Evolutionary conservation across 1,139 yeast genomes (phyloP).

Genomic region (Entelexis paramagnoliae): DNA sequence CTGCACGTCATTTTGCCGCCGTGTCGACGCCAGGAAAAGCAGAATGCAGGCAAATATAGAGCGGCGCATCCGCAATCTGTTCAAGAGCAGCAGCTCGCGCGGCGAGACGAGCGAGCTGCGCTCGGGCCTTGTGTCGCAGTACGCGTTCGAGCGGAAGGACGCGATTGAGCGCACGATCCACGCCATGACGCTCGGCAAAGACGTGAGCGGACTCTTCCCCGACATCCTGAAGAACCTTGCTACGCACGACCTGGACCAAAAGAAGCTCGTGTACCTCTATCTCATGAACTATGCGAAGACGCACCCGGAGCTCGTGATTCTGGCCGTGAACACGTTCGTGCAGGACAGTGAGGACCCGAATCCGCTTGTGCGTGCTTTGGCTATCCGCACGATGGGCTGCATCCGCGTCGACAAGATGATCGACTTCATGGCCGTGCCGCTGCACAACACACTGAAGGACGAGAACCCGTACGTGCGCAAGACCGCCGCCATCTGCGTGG

Average conservation of each 20-base stretch:
- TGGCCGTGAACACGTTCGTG: constrained; percentile 96
- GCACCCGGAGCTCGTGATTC: constrained; percentile 88
- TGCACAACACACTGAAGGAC: constrained; percentile 72
- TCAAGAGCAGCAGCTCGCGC: constrained; percentile 53
- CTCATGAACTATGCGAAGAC: constrained; percentile 95
- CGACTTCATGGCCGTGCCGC: constrained; percentile 86
- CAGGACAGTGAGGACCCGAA: constrained; percentile 92
- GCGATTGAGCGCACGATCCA: constrained; percentile 95
- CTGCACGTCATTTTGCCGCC: not conserved
- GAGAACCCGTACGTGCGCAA: constrained; percentile 96
- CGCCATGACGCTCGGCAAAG: constrained; percentile 99
- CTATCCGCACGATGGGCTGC: constrained; percentile 98
- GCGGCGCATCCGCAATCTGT: constrained; percentile 43
- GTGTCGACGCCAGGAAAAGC: not conserved
- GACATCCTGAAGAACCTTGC: constrained; percentile 95
- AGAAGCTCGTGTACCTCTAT: constrained; percentile 87
- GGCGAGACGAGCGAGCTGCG: constrained; percentile 82
- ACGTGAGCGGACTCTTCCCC: constrained; percentile 88
- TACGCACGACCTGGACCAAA: constrained; percentile 92
- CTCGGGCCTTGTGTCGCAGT: constrained; percentile 86
- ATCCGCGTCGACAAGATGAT: constrained; percentile 91
- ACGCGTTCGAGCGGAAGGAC: constrained; percentile 81
- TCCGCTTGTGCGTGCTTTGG: constrained; percentile 89
- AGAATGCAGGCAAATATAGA: constrained; percentile 31
- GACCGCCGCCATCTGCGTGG: constrained; percentile 96